phyloP scores from a whole-genome alignment of 2,329 filamentous ascomycete species.

The Exophiala oligosperma region DNA sequence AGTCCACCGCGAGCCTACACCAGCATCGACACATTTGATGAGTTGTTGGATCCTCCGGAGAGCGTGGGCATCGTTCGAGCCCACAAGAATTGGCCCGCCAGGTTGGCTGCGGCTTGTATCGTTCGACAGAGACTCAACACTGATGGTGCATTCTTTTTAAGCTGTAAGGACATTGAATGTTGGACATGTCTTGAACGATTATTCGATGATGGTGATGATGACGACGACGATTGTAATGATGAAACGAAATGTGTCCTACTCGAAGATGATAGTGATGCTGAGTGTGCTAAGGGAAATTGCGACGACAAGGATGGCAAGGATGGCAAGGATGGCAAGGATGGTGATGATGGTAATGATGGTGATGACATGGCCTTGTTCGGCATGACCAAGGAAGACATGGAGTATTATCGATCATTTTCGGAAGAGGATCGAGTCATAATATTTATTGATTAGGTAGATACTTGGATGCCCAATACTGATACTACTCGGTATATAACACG shows the following conservation, averaged over 20 bases:
- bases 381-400: too few species aligned
- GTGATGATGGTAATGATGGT: neutral
- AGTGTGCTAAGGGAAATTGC: neutral
- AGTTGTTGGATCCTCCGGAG: constrained; percentile 18
- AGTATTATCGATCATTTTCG: neutral
- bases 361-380: neutral
- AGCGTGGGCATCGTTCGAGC: constrained; percentile 12
- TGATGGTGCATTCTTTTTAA: too few species aligned
- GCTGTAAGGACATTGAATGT: too few species aligned
- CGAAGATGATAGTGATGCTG: too few species aligned
- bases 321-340: too few species aligned
- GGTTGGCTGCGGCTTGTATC: constrained; percentile 10
- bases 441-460: neutral
- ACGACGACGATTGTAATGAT: too few species aligned
- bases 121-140: too few species aligned
- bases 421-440: neutral
- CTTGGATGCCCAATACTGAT: too few species aligned
- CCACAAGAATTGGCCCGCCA: constrained; percentile 18
- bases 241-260: too few species aligned
- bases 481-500: too few species aligned
- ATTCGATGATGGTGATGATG: too few species aligned
- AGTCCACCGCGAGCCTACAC: neutral
- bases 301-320: neutral
- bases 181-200: too few species aligned
- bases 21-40: constrained; percentile 20